A percentile compares a stretch with the other conserved stretches of the same genome.
Conservation (phyloP, 148 eudicot species). For the Bassia scoparia region DNA sequence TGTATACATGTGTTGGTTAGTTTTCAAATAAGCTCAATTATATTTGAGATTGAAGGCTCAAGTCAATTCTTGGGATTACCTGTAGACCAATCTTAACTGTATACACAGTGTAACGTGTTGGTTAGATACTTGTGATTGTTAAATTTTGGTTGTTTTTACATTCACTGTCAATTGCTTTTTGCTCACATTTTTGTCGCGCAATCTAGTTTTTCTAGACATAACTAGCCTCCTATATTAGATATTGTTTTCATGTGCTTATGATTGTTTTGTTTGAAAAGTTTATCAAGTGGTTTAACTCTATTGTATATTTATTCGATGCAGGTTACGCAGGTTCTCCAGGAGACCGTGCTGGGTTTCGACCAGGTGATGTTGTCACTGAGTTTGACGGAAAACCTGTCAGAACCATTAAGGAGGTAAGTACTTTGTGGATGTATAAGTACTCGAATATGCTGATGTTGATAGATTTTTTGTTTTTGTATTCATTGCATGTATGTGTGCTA, state of each 20-base stretch:
- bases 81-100: no score
- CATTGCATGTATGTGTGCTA: neutral
- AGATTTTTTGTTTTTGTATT: neutral
- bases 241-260: neutral
- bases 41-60: no score
- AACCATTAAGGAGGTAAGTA: constrained; percentile 78
- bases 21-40: no score
- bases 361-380: constrained; percentile 73
- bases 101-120: no score
- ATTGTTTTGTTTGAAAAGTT: neutral
- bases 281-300: no score
- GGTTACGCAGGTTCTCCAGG: constrained; percentile 90
- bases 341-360: constrained; percentile 80
- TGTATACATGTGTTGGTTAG: no score
- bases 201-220: no score
- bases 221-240: neutral
- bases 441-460: neutral
- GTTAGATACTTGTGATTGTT: no score
- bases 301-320: no score
- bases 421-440: neutral
- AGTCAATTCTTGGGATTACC: no score
- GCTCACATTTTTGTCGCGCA: neutral
- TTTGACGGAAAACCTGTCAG: constrained; percentile 61
- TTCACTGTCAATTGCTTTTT: no score
- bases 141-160: no score